These are phyloP conservation scores for Botrytis deweyae DNA, from an alignment of 2,329 filamentous ascomycete species.

Conservation along the genomic window DNA sequence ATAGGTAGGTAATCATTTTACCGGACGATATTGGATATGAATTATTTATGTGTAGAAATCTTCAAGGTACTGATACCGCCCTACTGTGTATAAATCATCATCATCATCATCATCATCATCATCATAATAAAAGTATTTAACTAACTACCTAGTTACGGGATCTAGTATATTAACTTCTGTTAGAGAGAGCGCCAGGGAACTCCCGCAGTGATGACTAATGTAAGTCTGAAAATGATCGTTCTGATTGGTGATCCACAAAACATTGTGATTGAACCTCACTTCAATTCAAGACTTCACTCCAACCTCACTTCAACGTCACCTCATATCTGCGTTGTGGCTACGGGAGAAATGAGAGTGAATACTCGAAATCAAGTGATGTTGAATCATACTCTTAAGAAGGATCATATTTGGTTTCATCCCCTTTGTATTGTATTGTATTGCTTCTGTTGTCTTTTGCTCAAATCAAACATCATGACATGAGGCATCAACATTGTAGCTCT, in stretches of 20 bases:
- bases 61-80: background rate
- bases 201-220: conserved; percentile 3
- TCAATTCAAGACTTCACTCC: background rate
- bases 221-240: background rate
- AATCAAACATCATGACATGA: background rate
- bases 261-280: background rate
- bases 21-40: background rate
- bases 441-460: background rate
- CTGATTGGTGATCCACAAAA: background rate
- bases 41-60: background rate
- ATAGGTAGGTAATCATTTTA: background rate
- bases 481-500: background rate
- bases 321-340: background rate
- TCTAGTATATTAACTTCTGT: background rate
- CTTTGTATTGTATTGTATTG: background rate
- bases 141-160: background rate
- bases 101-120: background rate
- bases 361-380: background rate
- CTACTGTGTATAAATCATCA: background rate
- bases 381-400: background rate
- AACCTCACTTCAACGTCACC: background rate
- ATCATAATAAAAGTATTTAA: background rate
- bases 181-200: background rate
- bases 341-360: background rate
- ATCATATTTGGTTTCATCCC: background rate